phyloP scores from a whole-genome alignment of 1,284 basidiomycete species.

The Trichosporon sp. region DNA sequence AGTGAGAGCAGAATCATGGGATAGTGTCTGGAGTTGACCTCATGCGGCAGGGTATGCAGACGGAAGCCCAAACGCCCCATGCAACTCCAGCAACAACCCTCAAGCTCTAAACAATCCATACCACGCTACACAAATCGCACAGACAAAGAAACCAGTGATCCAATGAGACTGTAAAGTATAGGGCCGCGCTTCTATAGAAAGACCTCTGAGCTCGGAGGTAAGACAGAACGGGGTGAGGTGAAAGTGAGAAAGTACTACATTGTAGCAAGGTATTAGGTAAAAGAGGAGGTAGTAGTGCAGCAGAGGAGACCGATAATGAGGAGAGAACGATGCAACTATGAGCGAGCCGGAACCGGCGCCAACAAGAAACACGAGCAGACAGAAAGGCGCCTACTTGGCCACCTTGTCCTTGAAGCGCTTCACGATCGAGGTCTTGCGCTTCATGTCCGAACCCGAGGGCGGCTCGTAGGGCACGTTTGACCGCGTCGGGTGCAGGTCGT shows the following conservation, averaged over 20 bases:
- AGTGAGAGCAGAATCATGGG: too few species aligned
- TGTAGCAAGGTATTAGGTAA: background rate
- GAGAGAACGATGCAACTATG: background rate
- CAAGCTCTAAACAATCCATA: background rate
- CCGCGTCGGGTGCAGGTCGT: conserved; percentile 22
- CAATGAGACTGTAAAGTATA: background rate
- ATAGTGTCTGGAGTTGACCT: too few species aligned
- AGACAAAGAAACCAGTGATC: background rate
- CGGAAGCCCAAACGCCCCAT: too few species aligned
- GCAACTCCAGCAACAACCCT: too few species aligned
- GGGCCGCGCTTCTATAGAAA: background rate
- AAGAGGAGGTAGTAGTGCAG: background rate
- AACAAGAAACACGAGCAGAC: background rate
- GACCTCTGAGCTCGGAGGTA: background rate
- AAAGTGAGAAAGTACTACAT: too few species aligned
- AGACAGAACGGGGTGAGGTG: background rate
- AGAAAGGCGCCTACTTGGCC: conserved; percentile 7
- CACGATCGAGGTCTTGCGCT: conserved; percentile 44
- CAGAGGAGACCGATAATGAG: background rate
- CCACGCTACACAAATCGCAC: background rate
- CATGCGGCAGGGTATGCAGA: too few species aligned
- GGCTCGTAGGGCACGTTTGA: background rate
- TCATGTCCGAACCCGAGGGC: conserved; percentile 16
- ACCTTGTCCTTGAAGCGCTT: conserved; percentile 45
- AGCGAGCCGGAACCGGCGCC: background rate